Evolutionary conservation across 345 rosid species (phyloP), one percentile per base, ranked within the genome.

Genomic region (Cardamine occulta): DNA sequence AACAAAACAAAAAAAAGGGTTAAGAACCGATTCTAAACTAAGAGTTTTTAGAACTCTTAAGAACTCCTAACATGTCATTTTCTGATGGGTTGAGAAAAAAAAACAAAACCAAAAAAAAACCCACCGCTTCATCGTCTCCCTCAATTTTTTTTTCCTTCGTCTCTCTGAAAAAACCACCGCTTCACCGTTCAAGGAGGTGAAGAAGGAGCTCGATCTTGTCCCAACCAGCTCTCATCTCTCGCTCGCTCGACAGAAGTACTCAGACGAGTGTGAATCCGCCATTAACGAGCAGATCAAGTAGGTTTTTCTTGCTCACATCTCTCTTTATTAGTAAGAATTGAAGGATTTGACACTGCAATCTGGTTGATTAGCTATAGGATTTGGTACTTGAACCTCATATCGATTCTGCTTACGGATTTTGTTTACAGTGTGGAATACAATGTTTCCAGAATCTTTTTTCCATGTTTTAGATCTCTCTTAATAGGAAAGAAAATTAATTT

Each of bases 211-310:
- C 62, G 86, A 84, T 84, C 90, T 94, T 54, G 96, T 94, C 26
- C 98, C 98, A 13, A 80, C 75, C 4, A 44, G 81, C 45, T 87
- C 95, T 19, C 86, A 94, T 11, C 76, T 74, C 42, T 94, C 98
- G 5, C 86, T 94, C 49, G 98, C 96, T 13, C 86, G 96, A 21
- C 97, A 91, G 18, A 91, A 88, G 76, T 94, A 80, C n/a, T n/a
- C n/a, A n/a, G n/a, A n/a, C n/a, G n/a, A n/a, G n/a, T n/a, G n/a
- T n/a, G n/a, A n/a, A n/a, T 82, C 96, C 5, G 96, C 96, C 52
- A 37, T 94, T 59, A 94, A 94, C 62, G 92, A 90, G 63, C 97
- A 94, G 85, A 91, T 94, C 85, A 91, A 94, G 99, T 94, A 64
- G 15, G 84, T n/a, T n/a, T n/a, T n/a, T n/a, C n/a, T n/a, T n/a